Evolutionary conservation across 2,329 filamentous ascomycete genomes (phyloP).

Genomic region (Aspergillus niger): DNA sequence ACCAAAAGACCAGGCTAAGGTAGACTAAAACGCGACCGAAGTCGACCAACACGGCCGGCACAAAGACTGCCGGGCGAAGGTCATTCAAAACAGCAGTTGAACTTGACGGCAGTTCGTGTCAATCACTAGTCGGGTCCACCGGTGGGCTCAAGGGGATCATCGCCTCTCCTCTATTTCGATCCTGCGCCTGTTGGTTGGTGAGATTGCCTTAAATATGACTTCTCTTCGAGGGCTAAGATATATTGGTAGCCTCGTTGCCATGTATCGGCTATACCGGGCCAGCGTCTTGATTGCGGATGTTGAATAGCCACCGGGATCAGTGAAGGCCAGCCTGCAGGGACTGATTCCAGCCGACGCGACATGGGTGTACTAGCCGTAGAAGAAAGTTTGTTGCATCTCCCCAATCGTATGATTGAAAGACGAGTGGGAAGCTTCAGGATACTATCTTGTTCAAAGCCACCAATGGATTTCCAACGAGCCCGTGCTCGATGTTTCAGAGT

Average conservation of each 20-base stretch:
- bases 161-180: not conserved
- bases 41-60: not conserved
- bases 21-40: not conserved
- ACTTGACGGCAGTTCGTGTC: constrained; percentile 15
- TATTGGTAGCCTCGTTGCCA: not conserved
- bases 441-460: not conserved
- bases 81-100: not conserved
- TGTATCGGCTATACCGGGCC: not conserved
- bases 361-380: not conserved
- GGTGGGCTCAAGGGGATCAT: constrained; percentile 1
- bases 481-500: constrained; percentile 24
- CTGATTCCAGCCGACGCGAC: not conserved
- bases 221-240: not conserved
- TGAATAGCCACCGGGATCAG: not conserved
- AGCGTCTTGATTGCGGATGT: not conserved
- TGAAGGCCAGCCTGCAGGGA: not conserved
- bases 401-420: constrained; percentile 15
- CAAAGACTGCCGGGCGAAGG: not conserved
- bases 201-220: not conserved
- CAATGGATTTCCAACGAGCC: constrained; percentile 19
- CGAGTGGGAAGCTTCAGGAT: constrained; percentile 1
- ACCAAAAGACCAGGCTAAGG: not conserved
- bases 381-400: not conserved
- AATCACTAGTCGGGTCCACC: constrained; percentile 13
- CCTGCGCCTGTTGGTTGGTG: not conserved